These are phyloP conservation scores for Eucalyptus sideroxylon DNA, from an alignment of 345 rosid genomes.

Conservation along the genomic window DNA sequence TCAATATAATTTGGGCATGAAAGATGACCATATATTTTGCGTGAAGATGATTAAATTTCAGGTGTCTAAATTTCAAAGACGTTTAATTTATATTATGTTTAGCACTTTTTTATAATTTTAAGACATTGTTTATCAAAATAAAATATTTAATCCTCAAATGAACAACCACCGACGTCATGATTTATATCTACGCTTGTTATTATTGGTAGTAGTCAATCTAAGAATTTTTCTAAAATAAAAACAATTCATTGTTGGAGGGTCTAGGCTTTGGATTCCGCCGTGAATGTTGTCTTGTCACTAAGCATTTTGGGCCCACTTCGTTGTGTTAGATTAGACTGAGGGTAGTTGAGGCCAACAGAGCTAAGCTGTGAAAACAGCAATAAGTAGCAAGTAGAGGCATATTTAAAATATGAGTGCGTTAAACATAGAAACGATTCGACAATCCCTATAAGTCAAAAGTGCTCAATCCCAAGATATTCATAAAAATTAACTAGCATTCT, in stretches of 20 bases:
- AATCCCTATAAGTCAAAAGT: background rate
- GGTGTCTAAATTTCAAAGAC: fast-evolving
- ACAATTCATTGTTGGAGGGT: background rate
- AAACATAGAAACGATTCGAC: background rate
- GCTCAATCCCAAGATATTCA: background rate
- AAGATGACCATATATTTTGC: fast-evolving
- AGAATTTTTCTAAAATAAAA: background rate
- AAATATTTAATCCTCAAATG: background rate
- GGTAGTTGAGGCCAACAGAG: too few relatives aligned
- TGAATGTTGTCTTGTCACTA: background rate
- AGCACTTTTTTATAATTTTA: background rate
- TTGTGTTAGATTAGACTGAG: background rate
- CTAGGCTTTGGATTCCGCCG: background rate
- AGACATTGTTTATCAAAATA: fast-evolving
- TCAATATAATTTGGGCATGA: background rate
- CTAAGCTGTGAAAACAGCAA: background rate
- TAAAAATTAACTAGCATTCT: background rate
- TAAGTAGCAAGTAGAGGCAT: background rate
- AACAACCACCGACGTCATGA: background rate
- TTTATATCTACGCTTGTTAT: background rate
- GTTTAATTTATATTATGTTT: fast-evolving
- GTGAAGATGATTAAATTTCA: fast-evolving
- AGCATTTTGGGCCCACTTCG: background rate
- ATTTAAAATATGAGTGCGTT: background rate
- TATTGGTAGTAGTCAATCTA: background rate